Base-by-base conservation (phyloP, 1,139 yeast species). In the Dujonia santamariae region DNA sequence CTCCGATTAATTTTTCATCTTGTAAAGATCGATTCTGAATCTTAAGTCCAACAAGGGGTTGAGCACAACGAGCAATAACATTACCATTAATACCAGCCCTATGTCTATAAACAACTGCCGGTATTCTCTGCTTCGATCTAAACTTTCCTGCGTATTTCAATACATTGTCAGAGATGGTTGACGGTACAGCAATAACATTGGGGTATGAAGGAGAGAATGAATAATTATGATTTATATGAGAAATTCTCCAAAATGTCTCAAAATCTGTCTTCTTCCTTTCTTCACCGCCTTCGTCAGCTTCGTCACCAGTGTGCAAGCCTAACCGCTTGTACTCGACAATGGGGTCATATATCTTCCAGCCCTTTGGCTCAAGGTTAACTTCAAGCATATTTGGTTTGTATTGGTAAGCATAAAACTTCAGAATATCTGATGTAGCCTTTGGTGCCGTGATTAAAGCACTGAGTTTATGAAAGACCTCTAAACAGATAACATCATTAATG, bases 31-130 rank as follows among this genome's bases (percentile, higher is more conserved):
- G 65, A 45, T 81, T 80, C 53, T 90, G 96, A 14, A 68, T 43
- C 41, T 87, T 88, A 17, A 92, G 50, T 0, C 98, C 98, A 2
- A 90, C 94, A 49, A 92, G 63, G 0, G 98, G 98, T 58, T 92
- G 98, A 1, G 97, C 72, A 48, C 96, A 86, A 40, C 98, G 66
- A 0, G 94, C 83, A 20, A 92, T 88, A 2, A 92, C 75, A 50
- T 95, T 83, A 1, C 80, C 80, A 52, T 85, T 86, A 32, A 70
- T 62, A 15, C 59, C 57, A 4, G 49, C 50, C 36, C 75, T 59
- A 54, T 88, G 88, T 48, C 75, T 81, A 55, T 88, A 92, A 1
- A 90, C 77, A 28, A 92, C 63, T 0, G 80, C 85, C 0, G 98
- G 97, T 6, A 92, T 75, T 43, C 98, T 66, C 39, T 75, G 78